These are phyloP conservation scores for Xylariaceae sp. DNA, from an alignment of 2,329 filamentous ascomycete species.

Conservation along the genomic window DNA sequence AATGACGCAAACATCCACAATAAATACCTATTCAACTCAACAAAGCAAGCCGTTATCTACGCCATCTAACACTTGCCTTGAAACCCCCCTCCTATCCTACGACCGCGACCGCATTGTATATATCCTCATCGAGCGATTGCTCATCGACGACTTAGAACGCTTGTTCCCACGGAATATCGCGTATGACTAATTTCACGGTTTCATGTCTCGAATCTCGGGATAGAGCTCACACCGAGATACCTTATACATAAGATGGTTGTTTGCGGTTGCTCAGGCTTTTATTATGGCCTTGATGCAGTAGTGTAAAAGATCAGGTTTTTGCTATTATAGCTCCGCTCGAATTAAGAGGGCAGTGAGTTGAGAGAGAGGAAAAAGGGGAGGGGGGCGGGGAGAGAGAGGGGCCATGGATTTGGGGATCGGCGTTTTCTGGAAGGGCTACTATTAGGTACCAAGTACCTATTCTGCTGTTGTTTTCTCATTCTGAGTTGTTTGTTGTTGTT, in stretches of 20 bases:
- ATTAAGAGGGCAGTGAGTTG: neutral
- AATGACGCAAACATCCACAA: constrained; percentile 26
- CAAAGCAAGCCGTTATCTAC: neutral
- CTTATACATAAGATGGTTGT: constrained; percentile 16
- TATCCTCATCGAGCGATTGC: constrained; percentile 22
- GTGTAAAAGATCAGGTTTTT: constrained; percentile 14
- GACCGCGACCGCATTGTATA: constrained; percentile 31
- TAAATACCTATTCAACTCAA: constrained; percentile 1
- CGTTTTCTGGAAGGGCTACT: constrained; percentile 12
- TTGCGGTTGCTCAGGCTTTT: neutral
- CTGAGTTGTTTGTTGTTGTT: neutral
- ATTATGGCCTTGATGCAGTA: constrained; percentile 8
- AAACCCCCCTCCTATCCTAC: constrained; percentile 13
- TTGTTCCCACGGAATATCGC: constrained; percentile 20
- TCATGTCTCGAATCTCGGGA: constrained; percentile 21
- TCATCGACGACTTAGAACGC: constrained; percentile 20
- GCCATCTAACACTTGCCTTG: constrained; percentile 5
- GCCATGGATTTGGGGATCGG: constrained; percentile 14
- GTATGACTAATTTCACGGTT: constrained; percentile 27
- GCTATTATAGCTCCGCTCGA: neutral
- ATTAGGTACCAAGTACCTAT: neutral
- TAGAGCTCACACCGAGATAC: constrained; percentile 11
- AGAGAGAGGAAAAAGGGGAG: constrained; percentile 2
- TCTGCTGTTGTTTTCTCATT: neutral
- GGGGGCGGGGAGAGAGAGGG: neutral